Base-by-base conservation (phyloP, 768 basidiomycete species). In the Daedaleopsis nitida region DNA sequence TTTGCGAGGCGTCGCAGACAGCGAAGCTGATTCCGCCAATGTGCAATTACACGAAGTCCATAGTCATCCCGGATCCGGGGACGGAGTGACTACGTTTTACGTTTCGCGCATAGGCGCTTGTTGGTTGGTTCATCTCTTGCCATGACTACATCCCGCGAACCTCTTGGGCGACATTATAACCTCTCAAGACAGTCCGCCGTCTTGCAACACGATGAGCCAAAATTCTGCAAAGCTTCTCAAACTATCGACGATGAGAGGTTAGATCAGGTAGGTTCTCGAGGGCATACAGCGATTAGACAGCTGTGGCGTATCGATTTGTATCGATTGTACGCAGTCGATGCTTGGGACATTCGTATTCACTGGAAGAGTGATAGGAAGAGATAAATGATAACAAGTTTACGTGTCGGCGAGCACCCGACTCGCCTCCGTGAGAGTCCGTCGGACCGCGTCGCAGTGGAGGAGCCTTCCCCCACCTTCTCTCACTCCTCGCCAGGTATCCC, bases 371-470 rank as follows among this genome's bases (percentile, higher is more conserved):
- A 62, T 62, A 16, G 24, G 50, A 55, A 49, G 21, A 47, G 45
- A 57, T 19, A 44, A 38, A 59, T 64, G 54, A 64, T 64, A 56
- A 45, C 19, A 59, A 38, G 44, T 64, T 64, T 64, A 64, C 62
- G 62, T 64, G 23, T 64, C 35, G 38, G 39, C 39, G 13, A 17
- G 39, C 13, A 55, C 27, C 38, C 53, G 61, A 54, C 38, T 39
- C 52, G 53, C 52, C 55, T 58, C 45, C 42, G 60, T 57, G 52
- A 58, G 57, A 55, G 45, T 38, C 42, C 37, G n/a, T 32, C 35
- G 51, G 52, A 45, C 37, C 37, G 9, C 19, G 37, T 35, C 32
- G 51, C 51, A 35, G 51, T 3, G 27, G 27, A 32, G 14, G 11
- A n/a, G 34, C n/a, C 34, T 32, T 52, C 32, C 17, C 34, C 14